Evolutionary conservation across 768 basidiomycete species (phyloP).

Genomic region (Lactifluus subvellereus): DNA sequence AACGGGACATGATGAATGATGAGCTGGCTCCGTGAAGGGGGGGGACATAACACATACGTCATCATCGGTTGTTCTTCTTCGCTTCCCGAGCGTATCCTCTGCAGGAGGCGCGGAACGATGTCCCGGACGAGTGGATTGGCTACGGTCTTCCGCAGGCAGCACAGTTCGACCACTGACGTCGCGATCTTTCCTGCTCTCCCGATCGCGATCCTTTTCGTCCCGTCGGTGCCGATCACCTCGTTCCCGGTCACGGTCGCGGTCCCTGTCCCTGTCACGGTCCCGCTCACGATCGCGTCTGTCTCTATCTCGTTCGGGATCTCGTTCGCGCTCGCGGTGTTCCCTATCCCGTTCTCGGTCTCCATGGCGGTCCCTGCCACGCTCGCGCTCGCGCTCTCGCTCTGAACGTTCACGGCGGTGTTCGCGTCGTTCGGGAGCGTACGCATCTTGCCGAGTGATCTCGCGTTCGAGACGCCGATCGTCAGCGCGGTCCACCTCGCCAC

Average conservation of each 20-base stretch:
- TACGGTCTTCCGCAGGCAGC: constrained; percentile 47
- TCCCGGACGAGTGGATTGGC: constrained; percentile 52
- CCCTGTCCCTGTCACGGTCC: constrained; percentile 27
- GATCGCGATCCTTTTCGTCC: constrained; percentile 52
- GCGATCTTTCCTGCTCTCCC: constrained; percentile 57
- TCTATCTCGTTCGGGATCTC: constrained; percentile 28
- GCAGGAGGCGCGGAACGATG: constrained; percentile 43
- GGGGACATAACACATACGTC: constrained; percentile 46
- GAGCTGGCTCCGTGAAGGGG: not conserved
- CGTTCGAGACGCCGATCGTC: constrained; percentile 54
- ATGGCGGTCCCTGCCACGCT: constrained; percentile 29
- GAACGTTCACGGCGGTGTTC: constrained; percentile 37
- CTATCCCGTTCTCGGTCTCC: constrained; percentile 28
- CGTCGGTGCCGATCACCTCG: constrained; percentile 28
- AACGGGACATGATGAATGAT: constrained; percentile 1
- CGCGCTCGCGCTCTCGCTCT: constrained; percentile 32
- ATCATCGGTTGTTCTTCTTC: constrained; percentile 62
- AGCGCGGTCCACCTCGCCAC: constrained; percentile 40
- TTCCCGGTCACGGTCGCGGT: constrained; percentile 28
- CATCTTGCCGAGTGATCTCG: constrained; percentile 41
- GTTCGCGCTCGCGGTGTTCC: constrained; percentile 29
- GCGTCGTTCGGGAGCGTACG: constrained; percentile 29
- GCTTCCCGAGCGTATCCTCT: constrained; percentile 70
- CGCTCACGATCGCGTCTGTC: constrained; percentile 28
- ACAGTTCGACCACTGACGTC: constrained; percentile 37